These are phyloP conservation scores for Lactarius indigo DNA, from an alignment of 768 basidiomycete genomes.

Conservation along the genomic window DNA sequence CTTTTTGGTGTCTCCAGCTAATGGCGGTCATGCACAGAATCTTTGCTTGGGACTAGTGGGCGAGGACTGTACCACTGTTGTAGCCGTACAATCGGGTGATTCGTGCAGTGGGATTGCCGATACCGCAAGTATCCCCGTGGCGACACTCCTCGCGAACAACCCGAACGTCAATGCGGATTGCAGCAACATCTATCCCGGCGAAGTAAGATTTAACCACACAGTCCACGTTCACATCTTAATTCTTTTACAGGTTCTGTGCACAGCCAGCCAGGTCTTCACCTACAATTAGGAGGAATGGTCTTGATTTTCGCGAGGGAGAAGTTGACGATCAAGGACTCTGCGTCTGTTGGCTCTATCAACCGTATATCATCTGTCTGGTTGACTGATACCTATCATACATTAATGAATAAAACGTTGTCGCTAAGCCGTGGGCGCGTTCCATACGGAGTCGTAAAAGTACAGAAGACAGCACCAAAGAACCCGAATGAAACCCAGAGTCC, in stretches of 20 bases:
- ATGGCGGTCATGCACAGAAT: neutral
- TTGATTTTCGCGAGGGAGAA: neutral
- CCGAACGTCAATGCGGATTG: slow-evolving; percentile 59
- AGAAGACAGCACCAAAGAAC: neutral
- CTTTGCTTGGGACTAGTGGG: slow-evolving; percentile 56
- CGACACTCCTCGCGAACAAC: slow-evolving; percentile 64
- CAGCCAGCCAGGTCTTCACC: neutral
- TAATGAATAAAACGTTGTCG: neutral
- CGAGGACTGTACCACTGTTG: slow-evolving; percentile 54
- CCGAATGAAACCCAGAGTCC: neutral
- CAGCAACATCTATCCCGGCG: slow-evolving; percentile 68
- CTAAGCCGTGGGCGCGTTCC: neutral
- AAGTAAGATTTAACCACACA: slow-evolving; percentile 43
- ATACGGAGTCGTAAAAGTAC: neutral
- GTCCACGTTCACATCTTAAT: neutral
- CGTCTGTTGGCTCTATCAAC: neutral
- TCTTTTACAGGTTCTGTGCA: slow-evolving; percentile 2
- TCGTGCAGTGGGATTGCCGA: slow-evolving; percentile 45
- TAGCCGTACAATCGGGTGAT: slow-evolving; percentile 47
- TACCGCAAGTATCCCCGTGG: slow-evolving; percentile 36
- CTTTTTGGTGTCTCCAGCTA: neutral
- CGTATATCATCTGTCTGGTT: neutral
- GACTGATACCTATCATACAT: neutral
- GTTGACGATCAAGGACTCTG: neutral
- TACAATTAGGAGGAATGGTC: neutral